phyloP scores from a whole-genome alignment of 1,139 yeast genomes.

The Blastobotrys capitulatus region DNA sequence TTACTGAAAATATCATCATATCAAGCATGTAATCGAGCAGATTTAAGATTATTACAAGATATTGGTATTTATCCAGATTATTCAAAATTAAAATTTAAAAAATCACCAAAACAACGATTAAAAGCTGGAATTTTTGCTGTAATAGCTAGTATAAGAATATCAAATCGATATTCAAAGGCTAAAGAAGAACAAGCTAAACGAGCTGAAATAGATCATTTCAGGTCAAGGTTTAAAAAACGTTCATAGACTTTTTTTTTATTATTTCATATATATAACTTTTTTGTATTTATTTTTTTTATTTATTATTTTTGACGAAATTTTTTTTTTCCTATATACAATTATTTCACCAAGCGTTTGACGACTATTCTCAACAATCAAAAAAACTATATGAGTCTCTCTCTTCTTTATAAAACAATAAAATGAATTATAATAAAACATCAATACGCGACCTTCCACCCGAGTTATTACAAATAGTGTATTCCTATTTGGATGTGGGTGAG shows the following conservation, averaged over 20 bases:
- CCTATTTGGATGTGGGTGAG: slow-evolving; percentile 2
- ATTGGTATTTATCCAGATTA: slow-evolving; percentile 52
- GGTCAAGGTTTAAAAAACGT: not conserved
- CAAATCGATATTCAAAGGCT: slow-evolving; percentile 32
- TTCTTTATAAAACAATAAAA: no score
- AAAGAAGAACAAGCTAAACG: not conserved
- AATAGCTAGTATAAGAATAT: slow-evolving; percentile 50
- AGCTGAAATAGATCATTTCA: not conserved
- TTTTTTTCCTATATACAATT: not conserved
- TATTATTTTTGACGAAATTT: not conserved
- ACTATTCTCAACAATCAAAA: not conserved
- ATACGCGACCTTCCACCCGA: slow-evolving; percentile 9
- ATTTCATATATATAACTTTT: not conserved
- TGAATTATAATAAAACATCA: no score
- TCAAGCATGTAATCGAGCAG: slow-evolving; percentile 38
- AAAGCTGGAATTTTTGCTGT: slow-evolving; percentile 46
- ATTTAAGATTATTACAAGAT: slow-evolving; percentile 41
- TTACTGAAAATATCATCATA: slow-evolving; percentile 44
- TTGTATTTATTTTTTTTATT: not conserved
- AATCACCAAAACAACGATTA: slow-evolving; percentile 32
- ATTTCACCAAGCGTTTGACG: not conserved
- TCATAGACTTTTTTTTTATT: not conserved
- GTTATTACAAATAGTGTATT: slow-evolving; percentile 4
- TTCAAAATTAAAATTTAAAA: slow-evolving; percentile 15
- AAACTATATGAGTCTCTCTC: not conserved